These are phyloP conservation scores for Verticillium longisporum DNA, from an alignment of 2,329 filamentous ascomycete genomes.

Conservation along the genomic window DNA sequence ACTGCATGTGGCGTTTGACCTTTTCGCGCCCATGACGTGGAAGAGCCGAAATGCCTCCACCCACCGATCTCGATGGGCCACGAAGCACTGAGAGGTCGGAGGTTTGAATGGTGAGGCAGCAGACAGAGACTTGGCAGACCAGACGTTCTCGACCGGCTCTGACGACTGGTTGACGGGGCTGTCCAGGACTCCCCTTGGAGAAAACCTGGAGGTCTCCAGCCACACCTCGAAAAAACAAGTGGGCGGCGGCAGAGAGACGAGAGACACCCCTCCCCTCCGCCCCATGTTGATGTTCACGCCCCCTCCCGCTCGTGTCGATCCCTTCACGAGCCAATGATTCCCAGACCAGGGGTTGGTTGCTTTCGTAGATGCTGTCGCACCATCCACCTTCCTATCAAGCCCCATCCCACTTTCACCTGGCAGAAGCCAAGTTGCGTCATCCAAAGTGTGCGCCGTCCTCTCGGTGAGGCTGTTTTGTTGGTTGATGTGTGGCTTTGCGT, in stretches of 20 bases:
- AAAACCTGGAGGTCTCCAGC: neutral
- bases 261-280: neutral
- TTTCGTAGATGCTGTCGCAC: conserved; percentile 7
- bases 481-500: conserved; percentile 13
- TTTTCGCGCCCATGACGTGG: neutral
- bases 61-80: neutral
- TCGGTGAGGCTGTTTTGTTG: neutral
- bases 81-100: neutral
- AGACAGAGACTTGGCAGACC: neutral
- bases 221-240: neutral
- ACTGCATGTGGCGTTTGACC: neutral
- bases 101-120: neutral
- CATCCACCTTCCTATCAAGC: conserved; percentile 5
- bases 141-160: neutral
- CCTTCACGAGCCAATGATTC: conserved; percentile 19
- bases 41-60: neutral
- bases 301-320: conserved; percentile 13
- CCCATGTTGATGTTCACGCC: neutral
- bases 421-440: conserved; percentile 12
- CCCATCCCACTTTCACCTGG: conserved; percentile 3
- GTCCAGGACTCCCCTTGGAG: neutral
- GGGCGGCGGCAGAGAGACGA: neutral
- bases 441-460: conserved; percentile 1
- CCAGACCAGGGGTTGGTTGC: neutral
- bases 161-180: neutral